Evolutionary conservation across 225 moss, liverwort and hornwort genomes (phyloP).

Genomic region (Pseudisothecium myosuroides): DNA sequence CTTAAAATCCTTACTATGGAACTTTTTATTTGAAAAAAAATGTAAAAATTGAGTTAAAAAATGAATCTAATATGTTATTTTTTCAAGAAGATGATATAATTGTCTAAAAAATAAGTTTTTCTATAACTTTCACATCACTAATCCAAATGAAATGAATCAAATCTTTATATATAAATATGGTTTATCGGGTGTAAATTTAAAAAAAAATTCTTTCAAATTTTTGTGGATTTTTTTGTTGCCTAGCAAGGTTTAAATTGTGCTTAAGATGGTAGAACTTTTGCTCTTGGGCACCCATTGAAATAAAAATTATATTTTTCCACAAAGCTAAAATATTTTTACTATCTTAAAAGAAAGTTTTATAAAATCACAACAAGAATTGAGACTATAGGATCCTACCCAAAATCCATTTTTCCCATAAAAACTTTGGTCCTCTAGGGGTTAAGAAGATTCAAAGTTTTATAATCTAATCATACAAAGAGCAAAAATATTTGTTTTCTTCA

Average conservation of each 20-base stretch:
- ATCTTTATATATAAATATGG: neutral
- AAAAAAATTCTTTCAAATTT: neutral
- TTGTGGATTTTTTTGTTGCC: neutral
- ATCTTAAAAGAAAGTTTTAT: neutral
- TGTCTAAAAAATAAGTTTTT: neutral
- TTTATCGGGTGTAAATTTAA: too few relatives aligned
- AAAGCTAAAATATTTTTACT: neutral
- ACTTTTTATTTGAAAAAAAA: neutral
- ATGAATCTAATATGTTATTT: neutral
- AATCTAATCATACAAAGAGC: neutral
- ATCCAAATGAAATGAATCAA: neutral
- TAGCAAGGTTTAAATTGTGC: accelerated
- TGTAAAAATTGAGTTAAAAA: neutral
- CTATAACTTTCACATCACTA: neutral
- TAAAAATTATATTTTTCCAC: neutral
- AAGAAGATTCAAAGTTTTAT: neutral
- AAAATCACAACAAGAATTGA: too few relatives aligned
- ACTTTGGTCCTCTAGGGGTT: neutral
- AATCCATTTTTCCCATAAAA: neutral
- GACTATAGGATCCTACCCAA: accelerated
- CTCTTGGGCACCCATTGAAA: accelerated
- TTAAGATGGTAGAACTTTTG: neutral
- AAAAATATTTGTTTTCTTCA: neutral
- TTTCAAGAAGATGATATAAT: neutral
- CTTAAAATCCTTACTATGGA: neutral